Percentiles rank a stretch among this genome's conserved stretches.
These are phyloP conservation scores for Nicotiana tabacum DNA, from an alignment of 257 asterid genomes.

Conservation along the genomic window DNA sequence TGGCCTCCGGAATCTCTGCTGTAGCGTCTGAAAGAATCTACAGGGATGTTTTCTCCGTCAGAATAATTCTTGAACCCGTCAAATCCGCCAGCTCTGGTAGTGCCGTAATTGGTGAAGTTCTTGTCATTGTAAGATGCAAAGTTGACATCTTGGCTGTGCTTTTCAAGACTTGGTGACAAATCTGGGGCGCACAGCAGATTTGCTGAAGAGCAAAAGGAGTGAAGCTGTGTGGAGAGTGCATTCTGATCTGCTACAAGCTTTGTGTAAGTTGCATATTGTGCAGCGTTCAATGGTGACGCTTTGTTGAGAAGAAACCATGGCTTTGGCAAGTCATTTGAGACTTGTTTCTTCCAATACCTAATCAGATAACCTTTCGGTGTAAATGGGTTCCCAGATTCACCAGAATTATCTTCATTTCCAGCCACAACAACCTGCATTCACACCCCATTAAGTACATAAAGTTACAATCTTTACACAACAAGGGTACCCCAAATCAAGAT, in stretches of 20 bases:
- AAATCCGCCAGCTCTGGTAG: slow-evolving; percentile 33
- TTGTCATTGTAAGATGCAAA: slow-evolving; percentile 3
- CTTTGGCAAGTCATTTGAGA: slow-evolving; percentile 49
- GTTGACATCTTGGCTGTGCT: slow-evolving; percentile 5
- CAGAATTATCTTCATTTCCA: slow-evolving; percentile 18
- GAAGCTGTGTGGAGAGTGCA: slow-evolving; percentile 17
- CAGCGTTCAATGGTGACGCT: slow-evolving; percentile 58
- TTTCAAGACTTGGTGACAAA: slow-evolving; percentile 19
- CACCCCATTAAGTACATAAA: background rate
- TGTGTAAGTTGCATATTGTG: slow-evolving; percentile 45
- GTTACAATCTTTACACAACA: background rate
- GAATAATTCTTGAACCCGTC: slow-evolving; percentile 58
- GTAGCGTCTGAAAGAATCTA: slow-evolving; percentile 61
- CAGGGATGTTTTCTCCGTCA: slow-evolving; percentile 29
- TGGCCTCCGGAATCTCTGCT: slow-evolving; percentile 67
- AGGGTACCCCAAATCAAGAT: background rate
- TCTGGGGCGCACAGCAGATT: slow-evolving; percentile 25
- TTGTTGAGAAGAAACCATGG: slow-evolving; percentile 48
- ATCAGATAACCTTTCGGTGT: slow-evolving; percentile 46
- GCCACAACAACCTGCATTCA: slow-evolving; percentile 38
- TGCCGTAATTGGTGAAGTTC: slow-evolving; percentile 80
- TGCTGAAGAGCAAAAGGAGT: slow-evolving; percentile 20
- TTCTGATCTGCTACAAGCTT: slow-evolving; percentile 22
- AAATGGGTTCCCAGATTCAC: slow-evolving; percentile 36
- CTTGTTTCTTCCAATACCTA: slow-evolving; percentile 63